Base-by-base conservation (phyloP, 225 moss, liverwort and hornwort genomes). In the Bryum argenteum region DNA sequence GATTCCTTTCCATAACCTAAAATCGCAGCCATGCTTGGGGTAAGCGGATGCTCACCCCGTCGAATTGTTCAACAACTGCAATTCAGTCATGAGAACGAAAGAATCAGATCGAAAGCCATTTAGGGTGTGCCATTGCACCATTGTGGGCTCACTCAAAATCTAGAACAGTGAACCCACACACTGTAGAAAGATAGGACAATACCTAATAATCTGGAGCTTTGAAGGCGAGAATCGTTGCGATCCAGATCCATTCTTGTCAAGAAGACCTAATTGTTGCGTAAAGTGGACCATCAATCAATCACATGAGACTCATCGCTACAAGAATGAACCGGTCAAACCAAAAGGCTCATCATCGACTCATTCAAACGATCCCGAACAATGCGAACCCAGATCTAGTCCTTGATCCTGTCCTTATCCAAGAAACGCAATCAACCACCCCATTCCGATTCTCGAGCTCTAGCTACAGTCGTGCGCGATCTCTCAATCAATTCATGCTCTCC, bases 11-110 rank as follows among this genome's bases (percentile, higher is more conserved):
- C 52, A 38, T 43, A 51, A 61, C 75, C 67, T 61, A 61, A 66
- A 48, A 54, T 38, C 2, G 24, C 58, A 69, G 65, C 69, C 79
- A 79, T 83, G 33, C 37, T 73, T 70, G 79, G 83, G 83, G 83
- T 61, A 83, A 83, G 83, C 83, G 69, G 56, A 69, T 73, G 83
- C 83, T 79, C 73, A 83, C 83, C 83, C 83, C 83, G 65, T 65
- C 69, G 11, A 55, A 48, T 60, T 79, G 18, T 42, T 50, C 65
- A 65, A 50, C 42, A 40, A 37, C 41, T 14, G 42, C 72, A 79
- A 76, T 56, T 65, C 50, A 21, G 61, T 68, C 62, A 53, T 17
- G 58, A n/a, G 43, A 53, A 52, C 44, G n/a, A n/a, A n/a, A 24
- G 4, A 20, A 26, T 58, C 58, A 50, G 66, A 58, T 14, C 28